Evolutionary conservation across 345 rosid genomes (phyloP), one percentile per base, ranked within the genome.

Genomic region (Camelina sativa): DNA sequence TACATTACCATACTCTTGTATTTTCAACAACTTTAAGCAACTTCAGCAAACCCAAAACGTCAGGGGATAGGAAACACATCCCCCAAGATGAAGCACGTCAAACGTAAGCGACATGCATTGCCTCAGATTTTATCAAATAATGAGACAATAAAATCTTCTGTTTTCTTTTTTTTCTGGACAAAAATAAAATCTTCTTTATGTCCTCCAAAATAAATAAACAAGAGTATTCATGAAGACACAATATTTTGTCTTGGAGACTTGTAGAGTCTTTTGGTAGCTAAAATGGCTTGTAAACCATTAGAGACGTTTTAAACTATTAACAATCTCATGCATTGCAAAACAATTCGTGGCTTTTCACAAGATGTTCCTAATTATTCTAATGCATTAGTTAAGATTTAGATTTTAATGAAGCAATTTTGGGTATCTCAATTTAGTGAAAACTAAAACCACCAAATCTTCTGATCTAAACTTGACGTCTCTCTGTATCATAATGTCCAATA

Each of bases 371-470:
- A 32, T 20, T 20, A 20, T 20, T 40, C 50, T 25, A 43, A 11
- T 13, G 30, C 13, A 22, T 13, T 19, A 32, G 8, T 47, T 10
- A 4, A 30, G 0, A 28, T 44, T 15, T 58, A 19, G 28, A 59
- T 11, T 58, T 4, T 58, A 15, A 43, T 69, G 55, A 60, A 72
- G 76, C 37, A 71, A 34, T 46, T 32, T 19, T 46, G 17, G 34
- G 59, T 11, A 28, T 57, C 23, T 19, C 38, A 23, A 20, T 59
- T 40, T 48, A 37, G 10, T 20, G 7, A 13, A 58, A 64, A 65
- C 19, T 8, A 32, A 52, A 63, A 40, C 22, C 25, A 28, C 25
- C 34, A 62, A 51, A 52, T 40, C 44, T 62, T 15, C 53, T 51
- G 32, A 32, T 65, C 40, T 10, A 47, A 28, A 64, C 56, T 64